A percentile compares a stretch with the other conserved stretches of the same genome.
These are phyloP conservation scores for Elongisporangium senticosum DNA, from an alignment of 352 stramenopile species.

Conservation along the genomic window DNA sequence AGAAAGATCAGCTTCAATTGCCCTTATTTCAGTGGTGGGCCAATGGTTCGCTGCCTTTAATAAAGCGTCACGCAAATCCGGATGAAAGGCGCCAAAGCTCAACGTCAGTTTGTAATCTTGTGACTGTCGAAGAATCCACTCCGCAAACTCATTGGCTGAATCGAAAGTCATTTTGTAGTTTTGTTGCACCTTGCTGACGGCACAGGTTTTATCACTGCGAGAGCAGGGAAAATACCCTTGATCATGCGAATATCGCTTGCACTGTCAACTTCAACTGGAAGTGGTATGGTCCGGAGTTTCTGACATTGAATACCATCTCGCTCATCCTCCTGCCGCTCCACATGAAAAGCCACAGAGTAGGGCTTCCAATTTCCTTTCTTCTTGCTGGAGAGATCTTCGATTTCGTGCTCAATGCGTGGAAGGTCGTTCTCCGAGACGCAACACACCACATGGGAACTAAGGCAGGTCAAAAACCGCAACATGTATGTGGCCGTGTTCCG, in stretches of 20 bases:
- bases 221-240: conserved; percentile 33
- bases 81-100: conserved; percentile 1
- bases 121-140: conserved; percentile 16
- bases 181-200: conserved; percentile 5
- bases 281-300: background rate
- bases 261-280: background rate
- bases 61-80: conserved; percentile 3
- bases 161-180: conserved; percentile 8
- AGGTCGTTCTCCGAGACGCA: conserved; percentile 40
- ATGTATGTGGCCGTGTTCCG: conserved; percentile 66
- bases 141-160: conserved; percentile 11
- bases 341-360: conserved; percentile 34
- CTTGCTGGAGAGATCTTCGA: conserved; percentile 13
- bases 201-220: conserved; percentile 18
- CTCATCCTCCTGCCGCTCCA: conserved; percentile 41
- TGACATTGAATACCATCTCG: conserved; percentile 22
- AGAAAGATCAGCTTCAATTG: conserved; percentile 14
- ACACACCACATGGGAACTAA: conserved; percentile 43
- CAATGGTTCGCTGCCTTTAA: conserved; percentile 13
- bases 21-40: conserved; percentile 18
- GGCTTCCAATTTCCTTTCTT: conserved; percentile 20
- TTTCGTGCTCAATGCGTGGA: conserved; percentile 14
- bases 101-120: conserved; percentile 13
- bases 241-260: conserved; percentile 21
- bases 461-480: conserved; percentile 54